Evolutionary conservation across 1,284 basidiomycete species (phyloP), one percentile per base, ranked within the genome.

Genomic region (Phenoliferia sp.): DNA sequence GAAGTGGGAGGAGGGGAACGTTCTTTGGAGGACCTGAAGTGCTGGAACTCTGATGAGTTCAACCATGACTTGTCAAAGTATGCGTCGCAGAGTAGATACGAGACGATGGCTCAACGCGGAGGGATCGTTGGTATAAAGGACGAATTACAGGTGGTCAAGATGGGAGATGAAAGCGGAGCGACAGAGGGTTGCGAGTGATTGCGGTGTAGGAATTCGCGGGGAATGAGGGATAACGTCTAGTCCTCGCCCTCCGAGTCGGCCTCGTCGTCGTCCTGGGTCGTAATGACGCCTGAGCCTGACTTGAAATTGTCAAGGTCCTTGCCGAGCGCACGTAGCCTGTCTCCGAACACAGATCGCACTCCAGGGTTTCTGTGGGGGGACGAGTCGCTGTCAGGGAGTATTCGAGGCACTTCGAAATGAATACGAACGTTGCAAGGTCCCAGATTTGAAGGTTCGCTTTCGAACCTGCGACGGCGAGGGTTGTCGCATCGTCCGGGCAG

Each of bases 401-500:
- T 10, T 32, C n/a, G n/a, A 22, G 2, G 35, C 1, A 3, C 2
- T 19, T 32, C 26, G 16, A 32, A 4, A 52, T 9, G 15, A 4
- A 22, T n/a, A 67, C 71, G 44, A 29, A 72, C 64, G 72, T 74
- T 26, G 79, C 74, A 9, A 79, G 73, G 68, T 99, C 94, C 93
- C 96, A 99, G 15, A 99, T 84, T 77, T 98, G 94, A 5, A 99
- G 79, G 74, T 89, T 92, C 2, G 92, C 95, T 75, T 91, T 90
- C 9, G 90, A 93, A 5, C 96, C 96, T 17, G 90, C 96, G 2
- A 92, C 94, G 1, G 94, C 95, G 57, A 99, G 79, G 1, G 92
- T 96, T 62, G 98, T 86, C 0, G 94, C 90, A 75, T 96, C 91
- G 78, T 98, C 93, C 0, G 96, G 95, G 29, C 91, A 94, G 83